These are phyloP conservation scores for Lumnitzera racemosa DNA, from an alignment of 345 rosid species.

Conservation along the genomic window DNA sequence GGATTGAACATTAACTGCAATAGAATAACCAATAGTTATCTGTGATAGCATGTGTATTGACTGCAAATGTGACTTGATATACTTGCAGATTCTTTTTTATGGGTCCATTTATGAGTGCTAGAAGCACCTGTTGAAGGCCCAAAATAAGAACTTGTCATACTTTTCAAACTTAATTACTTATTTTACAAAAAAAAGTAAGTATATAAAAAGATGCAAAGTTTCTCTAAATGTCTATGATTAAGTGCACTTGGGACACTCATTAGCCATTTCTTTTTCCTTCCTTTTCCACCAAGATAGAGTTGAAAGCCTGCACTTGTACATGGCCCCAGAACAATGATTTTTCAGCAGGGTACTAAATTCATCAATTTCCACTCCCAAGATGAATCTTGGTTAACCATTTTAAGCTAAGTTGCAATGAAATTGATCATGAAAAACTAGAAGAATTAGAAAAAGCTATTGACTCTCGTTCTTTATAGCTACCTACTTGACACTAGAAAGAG, in stretches of 20 bases:
- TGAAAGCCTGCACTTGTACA: too few relatives aligned
- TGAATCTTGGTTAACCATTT: too few relatives aligned
- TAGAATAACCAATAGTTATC: constrained; percentile 9
- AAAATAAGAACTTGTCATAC: neutral
- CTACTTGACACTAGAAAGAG: too few relatives aligned
- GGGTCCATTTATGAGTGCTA: too few relatives aligned
- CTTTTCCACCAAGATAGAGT: too few relatives aligned
- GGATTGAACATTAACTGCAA: constrained; percentile 91
- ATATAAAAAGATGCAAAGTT: neutral
- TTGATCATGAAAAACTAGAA: too few relatives aligned
- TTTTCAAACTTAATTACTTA: neutral
- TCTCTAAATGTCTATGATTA: neutral
- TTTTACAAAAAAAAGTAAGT: neutral
- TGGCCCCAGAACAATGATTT: too few relatives aligned
- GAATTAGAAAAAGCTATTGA: too few relatives aligned
- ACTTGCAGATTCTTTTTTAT: neutral
- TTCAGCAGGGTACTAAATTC: too few relatives aligned
- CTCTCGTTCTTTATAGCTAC: too few relatives aligned
- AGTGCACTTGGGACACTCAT: neutral
- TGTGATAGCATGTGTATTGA: neutral
- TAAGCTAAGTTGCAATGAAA: too few relatives aligned
- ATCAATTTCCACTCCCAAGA: too few relatives aligned
- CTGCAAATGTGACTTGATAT: neutral
- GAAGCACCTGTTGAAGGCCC: neutral
- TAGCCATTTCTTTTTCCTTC: neutral